A percentile compares a stretch with the other conserved stretches of the same genome.
Conservation (phyloP, 2,329 filamentous ascomycete species). For the Trichophyton verrucosum region DNA sequence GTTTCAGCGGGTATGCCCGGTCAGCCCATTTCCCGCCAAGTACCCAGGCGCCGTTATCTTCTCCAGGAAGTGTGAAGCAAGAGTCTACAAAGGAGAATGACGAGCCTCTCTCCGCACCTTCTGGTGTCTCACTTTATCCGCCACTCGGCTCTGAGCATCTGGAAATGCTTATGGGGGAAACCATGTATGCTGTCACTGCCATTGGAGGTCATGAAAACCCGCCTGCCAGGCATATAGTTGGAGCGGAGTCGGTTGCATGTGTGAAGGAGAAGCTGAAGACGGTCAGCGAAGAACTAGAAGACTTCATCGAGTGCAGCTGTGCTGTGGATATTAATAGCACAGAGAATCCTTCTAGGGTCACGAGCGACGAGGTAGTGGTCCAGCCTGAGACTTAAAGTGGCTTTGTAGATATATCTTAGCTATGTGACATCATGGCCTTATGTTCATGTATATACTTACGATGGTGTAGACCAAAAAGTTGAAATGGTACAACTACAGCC, state of each 20-base stretch:
- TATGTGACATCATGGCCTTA: not conserved
- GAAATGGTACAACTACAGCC: not conserved
- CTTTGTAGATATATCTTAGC: not conserved
- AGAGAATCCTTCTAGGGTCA: conserved; percentile 17
- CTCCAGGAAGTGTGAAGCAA: conserved; percentile 3
- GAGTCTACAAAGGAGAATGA: conserved; percentile 9
- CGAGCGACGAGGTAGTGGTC: conserved; percentile 5
- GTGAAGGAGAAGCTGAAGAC: conserved; percentile 96
- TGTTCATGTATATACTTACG: not conserved
- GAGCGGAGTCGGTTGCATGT: conserved; percentile 70
- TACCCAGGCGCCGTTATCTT: conserved; percentile 1
- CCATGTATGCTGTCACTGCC: conserved; percentile 77
- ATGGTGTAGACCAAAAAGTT: not conserved
- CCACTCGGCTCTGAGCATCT: conserved; percentile 55
- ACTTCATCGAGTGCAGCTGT: conserved; percentile 82
- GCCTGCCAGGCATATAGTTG: conserved; percentile 85
- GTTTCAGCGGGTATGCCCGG: conserved; percentile 38
- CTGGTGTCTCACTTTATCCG: conserved; percentile 59
- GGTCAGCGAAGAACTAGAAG: conserved; percentile 88
- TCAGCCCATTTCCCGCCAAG: conserved; percentile 7
- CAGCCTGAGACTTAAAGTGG: not conserved
- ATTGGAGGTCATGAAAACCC: conserved; percentile 96
- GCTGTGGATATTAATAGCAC: conserved; percentile 52
- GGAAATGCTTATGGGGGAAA: conserved; percentile 69
- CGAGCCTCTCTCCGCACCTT: conserved; percentile 26